phyloP scores from a whole-genome alignment of 2,329 filamentous ascomycete species.

The Tothia fuscella region DNA sequence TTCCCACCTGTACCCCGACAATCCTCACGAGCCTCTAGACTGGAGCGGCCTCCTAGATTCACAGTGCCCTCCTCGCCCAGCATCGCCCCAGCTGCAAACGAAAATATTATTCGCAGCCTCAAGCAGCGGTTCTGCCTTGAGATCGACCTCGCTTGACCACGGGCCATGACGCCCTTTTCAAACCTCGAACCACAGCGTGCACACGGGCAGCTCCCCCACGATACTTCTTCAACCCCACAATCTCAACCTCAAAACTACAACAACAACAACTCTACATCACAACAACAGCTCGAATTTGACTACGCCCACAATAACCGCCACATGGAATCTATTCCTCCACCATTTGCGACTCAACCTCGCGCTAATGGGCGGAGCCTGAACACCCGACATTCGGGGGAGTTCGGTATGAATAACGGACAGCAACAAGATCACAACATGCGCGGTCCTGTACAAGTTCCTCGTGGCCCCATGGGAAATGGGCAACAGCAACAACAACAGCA shows the following conservation, averaged over 20 bases:
- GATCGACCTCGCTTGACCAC: too few species aligned
- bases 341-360: conserved; percentile 11
- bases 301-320: conserved; percentile 14
- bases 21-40: too few species aligned
- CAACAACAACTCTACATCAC: neutral
- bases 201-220: neutral
- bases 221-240: neutral
- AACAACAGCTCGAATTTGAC: conserved; percentile 7
- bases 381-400: conserved; percentile 21
- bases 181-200: too few species aligned
- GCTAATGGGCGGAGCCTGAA: conserved; percentile 11
- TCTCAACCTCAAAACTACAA: conserved; percentile 1
- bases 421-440: conserved; percentile 22
- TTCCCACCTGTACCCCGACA: too few species aligned
- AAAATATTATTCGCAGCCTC: too few species aligned
- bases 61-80: too few species aligned
- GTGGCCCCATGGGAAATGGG: conserved; percentile 12
- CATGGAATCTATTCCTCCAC: conserved; percentile 12
- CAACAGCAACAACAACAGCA: too few species aligned
- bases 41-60: too few species aligned
- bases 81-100: too few species aligned
- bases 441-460: conserved; percentile 23
- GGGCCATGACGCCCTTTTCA: too few species aligned
- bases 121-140: too few species aligned
- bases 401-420: conserved; percentile 18